A percentile compares a stretch with the other conserved stretches of the same genome.
Evolutionary conservation across 129 eudicot genomes (phyloP).

Genomic region (Flaveria ramosissima): DNA sequence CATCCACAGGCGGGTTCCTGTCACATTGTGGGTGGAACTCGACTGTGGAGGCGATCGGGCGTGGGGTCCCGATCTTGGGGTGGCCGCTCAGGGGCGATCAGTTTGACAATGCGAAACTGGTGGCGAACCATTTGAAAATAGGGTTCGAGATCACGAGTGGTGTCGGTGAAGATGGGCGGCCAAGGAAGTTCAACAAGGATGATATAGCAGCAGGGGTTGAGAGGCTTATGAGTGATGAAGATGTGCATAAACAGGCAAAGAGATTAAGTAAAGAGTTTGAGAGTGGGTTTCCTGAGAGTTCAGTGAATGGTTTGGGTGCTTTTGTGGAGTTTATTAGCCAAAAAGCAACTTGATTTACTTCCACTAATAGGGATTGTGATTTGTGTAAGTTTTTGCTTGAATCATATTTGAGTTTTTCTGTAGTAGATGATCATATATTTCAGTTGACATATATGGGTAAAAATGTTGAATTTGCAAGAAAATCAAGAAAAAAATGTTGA

Average conservation of each 20-base stretch:
- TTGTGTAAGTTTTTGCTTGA: background rate
- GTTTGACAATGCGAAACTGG: slow-evolving; percentile 54
- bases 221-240: slow-evolving; percentile 54
- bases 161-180: slow-evolving; percentile 28
- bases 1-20: slow-evolving; percentile 70
- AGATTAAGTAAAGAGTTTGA: slow-evolving; percentile 36
- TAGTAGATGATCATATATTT: background rate
- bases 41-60: slow-evolving; percentile 67
- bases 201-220: slow-evolving; percentile 54
- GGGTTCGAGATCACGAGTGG: slow-evolving; percentile 39
- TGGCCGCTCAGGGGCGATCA: slow-evolving; percentile 91
- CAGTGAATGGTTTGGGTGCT: slow-evolving; percentile 61
- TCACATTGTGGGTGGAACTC: slow-evolving; percentile 97
- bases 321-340: slow-evolving; percentile 51
- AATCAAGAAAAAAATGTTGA: background rate
- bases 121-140: slow-evolving; percentile 49
- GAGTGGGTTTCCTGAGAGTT: slow-evolving; percentile 58
- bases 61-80: slow-evolving; percentile 68
- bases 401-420: background rate
- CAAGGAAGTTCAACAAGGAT: slow-evolving; percentile 42
- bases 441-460: background rate
- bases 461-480: background rate
- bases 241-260: slow-evolving; percentile 45
- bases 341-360: slow-evolving; percentile 24
- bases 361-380: background rate